Base-by-base conservation (phyloP, 1,284 basidiomycete species). In the Erythrobasidium hasegawianum region DNA sequence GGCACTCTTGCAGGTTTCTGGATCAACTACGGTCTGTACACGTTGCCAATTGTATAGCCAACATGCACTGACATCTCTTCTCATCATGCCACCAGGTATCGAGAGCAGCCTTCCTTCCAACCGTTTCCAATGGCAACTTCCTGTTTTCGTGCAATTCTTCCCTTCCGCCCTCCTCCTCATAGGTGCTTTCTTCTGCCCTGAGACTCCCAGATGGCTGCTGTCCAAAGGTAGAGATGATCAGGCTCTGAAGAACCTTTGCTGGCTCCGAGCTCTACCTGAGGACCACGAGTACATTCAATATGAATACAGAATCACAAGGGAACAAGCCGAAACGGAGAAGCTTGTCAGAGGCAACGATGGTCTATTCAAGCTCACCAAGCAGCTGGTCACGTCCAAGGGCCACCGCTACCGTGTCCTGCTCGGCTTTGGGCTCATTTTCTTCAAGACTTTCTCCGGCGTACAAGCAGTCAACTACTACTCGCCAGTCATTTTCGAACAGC, bases 171-270 rank as follows among this genome's bases (percentile, higher is more conserved):
- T 77, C 54, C 69, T 76, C 39, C 43, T 70, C 41, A 45, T 74
- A 52, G 64, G 64, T 49, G 56, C 68, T 41, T 47, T 68, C 68
- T 71, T 74, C 59, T 71, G 75, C 64, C 66, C 71, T 64, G 76
- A 77, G 43, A 74, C 75, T 1, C 76, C 76, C 11, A 70, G 76
- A 4, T 77, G 75, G 75, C 68, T 77, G 11, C 66, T 76, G 38
- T 57, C 68, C 14, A 55, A 66, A 13, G 72, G 71, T 26, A 55
- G 68, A 2, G 65, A 71, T 52, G 73, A 74, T 10, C 62, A 75
- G 16, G 74, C 75, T 1, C 40, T 68, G 9, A 53, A 68, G 22
- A 70, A 70, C 57, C 68, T 76, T 8, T 58, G 66, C 45, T 71
- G 73, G 13, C 50, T 67, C 18, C 59, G 64, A 26, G 55, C 49